phyloP scores from a whole-genome alignment of 1,284 basidiomycete species.

The Mycena sp. region DNA sequence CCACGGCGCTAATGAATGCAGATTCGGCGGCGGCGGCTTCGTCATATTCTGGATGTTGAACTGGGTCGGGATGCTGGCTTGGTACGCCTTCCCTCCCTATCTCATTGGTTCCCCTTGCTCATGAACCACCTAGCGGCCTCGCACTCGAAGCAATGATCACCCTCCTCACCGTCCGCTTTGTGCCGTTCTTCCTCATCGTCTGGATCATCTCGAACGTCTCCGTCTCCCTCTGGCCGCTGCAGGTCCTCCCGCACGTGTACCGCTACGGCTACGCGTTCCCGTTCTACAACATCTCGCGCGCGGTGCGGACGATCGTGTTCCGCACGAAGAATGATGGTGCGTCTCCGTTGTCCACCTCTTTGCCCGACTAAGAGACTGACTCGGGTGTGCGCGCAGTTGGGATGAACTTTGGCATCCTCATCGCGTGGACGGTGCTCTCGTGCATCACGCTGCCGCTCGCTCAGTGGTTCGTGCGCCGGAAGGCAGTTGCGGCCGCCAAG shows the following conservation, averaged over 20 bases:
- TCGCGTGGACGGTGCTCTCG: conserved; percentile 63
- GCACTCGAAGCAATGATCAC: conserved; percentile 71
- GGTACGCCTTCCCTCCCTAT: background rate
- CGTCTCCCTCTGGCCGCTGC: conserved; percentile 68
- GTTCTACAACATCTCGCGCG: conserved; percentile 73
- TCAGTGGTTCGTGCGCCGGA: conserved; percentile 47
- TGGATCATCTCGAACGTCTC: conserved; percentile 81
- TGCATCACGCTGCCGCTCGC: conserved; percentile 59
- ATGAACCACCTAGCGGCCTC: conserved; percentile 47
- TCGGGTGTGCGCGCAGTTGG: conserved; percentile 48
- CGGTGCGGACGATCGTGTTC: conserved; percentile 73
- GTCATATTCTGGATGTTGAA: conserved; percentile 81
- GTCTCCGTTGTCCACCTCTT: conserved; percentile 23
- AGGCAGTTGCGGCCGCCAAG: no score
- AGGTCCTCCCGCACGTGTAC: conserved; percentile 71
- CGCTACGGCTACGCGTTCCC: conserved; percentile 75
- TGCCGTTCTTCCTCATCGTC: conserved; percentile 68
- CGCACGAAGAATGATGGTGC: conserved; percentile 67
- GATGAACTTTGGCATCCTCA: conserved; percentile 65
- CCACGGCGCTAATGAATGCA: conserved; percentile 14
- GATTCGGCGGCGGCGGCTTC: conserved; percentile 68
- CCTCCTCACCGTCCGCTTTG: conserved; percentile 58
- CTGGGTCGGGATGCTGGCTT: conserved; percentile 65
- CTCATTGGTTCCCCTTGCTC: background rate
- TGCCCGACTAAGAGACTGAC: background rate